Evolutionary conservation across 371 early-diverging fungal species (phyloP), one percentile per base, ranked within the genome.

Genomic region (Rhizopus arrhizus): DNA sequence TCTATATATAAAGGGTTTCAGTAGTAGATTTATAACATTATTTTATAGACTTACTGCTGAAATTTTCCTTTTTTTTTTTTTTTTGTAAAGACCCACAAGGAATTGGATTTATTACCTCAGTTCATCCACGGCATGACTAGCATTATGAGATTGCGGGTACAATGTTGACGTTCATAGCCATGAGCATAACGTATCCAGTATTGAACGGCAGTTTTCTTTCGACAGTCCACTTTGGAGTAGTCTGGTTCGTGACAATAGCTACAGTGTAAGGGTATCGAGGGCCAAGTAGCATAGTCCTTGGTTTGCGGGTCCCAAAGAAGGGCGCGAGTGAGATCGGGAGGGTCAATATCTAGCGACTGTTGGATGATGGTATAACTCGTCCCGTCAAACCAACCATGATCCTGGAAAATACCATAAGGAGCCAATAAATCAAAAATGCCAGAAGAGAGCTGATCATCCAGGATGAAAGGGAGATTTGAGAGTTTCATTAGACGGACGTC

Each of bases 331-430:
- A 55, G 56, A 12, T 50, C 50, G 31, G 56, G 41, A 29, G 13
- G 29, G 9, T 55, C 45, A 45, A 3, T 3, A 45, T 43, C 43
- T 29, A 32, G 11, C 45, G 56, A 55, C 13, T 11, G 56, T 29
- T 43, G 56, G 31, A 55, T 29, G 32, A 55, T 55, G 31, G 56
- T 45, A 33, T 55, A 55, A 6, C 56, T 31, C 13, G 41, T 45
- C 8, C 56, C 56, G 32, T 55, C 56, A 43, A 43, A 43, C 56
- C 56, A 55, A 43, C 45, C 56, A 55, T 55, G 42, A 31, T 55
- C 56, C 8, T 29, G 32, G 31, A 55, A 43, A 31, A 55, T 33
- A 15, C 45, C 56, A 43, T 31, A 55, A 55, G 45, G 50, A 6
- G 50, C 50, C 2, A 50, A 32, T 22, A 50, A n/a, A 50, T 50